Conservation (phyloP, 2,329 filamentous ascomycete species). For the Stachybotrys elegans region DNA sequence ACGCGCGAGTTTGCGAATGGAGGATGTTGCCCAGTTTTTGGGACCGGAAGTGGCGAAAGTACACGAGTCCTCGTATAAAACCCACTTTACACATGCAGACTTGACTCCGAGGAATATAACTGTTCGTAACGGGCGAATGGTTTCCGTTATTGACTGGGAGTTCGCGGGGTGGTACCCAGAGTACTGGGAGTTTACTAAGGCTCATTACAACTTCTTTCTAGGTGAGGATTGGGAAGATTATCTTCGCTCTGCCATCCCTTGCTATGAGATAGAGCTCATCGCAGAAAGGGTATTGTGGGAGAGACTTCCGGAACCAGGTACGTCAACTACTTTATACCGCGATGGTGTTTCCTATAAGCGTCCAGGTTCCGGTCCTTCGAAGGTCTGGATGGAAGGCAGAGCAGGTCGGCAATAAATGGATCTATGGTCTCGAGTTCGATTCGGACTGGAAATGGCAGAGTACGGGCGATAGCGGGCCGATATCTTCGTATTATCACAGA, state of each 20-base stretch:
- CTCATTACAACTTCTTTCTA: conserved; percentile 15
- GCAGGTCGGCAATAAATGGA: conserved; percentile 11
- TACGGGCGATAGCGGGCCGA: too few relatives aligned
- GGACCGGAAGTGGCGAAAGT: conserved; percentile 16
- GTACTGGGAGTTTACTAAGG: conserved; percentile 26
- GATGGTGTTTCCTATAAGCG: conserved; percentile 6
- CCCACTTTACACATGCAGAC: conserved; percentile 20
- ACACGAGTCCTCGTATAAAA: conserved; percentile 16
- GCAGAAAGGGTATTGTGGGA: conserved; percentile 16
- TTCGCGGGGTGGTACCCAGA: conserved; percentile 29
- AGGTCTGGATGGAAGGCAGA: conserved; percentile 15
- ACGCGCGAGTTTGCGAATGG: conserved; percentile 14
- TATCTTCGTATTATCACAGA: too few relatives aligned
- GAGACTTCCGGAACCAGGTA: conserved; percentile 16
- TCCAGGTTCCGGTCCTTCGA: conserved; percentile 14
- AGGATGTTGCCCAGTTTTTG: conserved; percentile 16
- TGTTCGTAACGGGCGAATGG: conserved; percentile 16
- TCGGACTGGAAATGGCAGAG: too few relatives aligned
- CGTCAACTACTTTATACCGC: conserved; percentile 6
- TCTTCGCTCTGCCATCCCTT: conserved; percentile 13
- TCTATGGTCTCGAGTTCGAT: conserved; percentile 15
- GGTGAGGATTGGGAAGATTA: conserved; percentile 14
- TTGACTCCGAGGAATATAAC: conserved; percentile 21
- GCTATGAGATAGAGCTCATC: conserved; percentile 17
- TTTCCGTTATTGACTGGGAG: conserved; percentile 24